Percentiles rank a stretch among this genome's conserved stretches.
Evolutionary conservation across 352 stramenopile species (phyloP).

Genomic region (Phytophthora palmivora): DNA sequence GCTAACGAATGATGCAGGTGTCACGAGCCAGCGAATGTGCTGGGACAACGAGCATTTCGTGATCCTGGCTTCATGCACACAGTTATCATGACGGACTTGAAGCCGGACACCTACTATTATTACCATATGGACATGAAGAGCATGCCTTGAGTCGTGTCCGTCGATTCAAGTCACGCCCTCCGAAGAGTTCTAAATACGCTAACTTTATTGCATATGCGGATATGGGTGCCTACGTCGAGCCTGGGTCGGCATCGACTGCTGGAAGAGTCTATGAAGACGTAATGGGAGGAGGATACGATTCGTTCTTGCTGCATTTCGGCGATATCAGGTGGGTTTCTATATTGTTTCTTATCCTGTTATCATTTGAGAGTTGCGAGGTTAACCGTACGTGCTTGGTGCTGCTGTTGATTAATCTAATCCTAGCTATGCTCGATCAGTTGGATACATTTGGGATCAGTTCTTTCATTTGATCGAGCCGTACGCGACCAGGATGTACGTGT

Average conservation of each 20-base stretch:
- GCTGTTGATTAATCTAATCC: conserved; percentile 1
- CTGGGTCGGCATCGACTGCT: conserved; percentile 63
- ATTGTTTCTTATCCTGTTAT: neutral
- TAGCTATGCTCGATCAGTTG: conserved; percentile 73
- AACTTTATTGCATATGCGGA: conserved; percentile 74
- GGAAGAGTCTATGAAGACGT: conserved; percentile 64
- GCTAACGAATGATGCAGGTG: conserved; percentile 44
- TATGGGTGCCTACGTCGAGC: conserved; percentile 60
- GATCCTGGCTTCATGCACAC: conserved; percentile 75
- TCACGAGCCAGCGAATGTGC: conserved; percentile 55
- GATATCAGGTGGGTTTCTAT: conserved; percentile 62
- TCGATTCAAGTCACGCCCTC: conserved; percentile 52
- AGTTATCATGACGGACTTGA: conserved; percentile 55
- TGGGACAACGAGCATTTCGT: conserved; percentile 53
- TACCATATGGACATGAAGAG: conserved; percentile 70
- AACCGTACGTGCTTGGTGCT: conserved; percentile 1
- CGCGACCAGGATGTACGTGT: conserved; percentile 64
- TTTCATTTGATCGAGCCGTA: conserved; percentile 78
- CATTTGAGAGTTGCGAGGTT: neutral
- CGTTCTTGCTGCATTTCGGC: conserved; percentile 79
- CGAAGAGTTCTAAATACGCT: conserved; percentile 34
- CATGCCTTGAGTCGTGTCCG: conserved; percentile 53
- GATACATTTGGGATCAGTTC: conserved; percentile 76
- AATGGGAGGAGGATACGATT: conserved; percentile 58
- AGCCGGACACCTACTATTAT: conserved; percentile 54